These are phyloP conservation scores for Penicillium antarcticum DNA, from an alignment of 495 filamentous ascomycete genomes.

Conservation along the genomic window DNA sequence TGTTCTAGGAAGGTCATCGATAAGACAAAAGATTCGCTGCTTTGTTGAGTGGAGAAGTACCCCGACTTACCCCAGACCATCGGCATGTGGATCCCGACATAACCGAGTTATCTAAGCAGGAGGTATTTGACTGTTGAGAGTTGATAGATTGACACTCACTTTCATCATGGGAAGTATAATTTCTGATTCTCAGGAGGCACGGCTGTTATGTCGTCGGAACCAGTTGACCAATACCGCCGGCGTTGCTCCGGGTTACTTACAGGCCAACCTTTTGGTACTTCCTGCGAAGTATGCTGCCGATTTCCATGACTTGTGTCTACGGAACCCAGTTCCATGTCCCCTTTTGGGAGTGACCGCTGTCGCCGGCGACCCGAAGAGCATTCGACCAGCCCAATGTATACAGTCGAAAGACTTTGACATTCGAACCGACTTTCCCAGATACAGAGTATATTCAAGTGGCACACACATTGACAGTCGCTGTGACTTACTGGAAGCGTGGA, in stretches of 20 bases:
- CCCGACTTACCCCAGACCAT: constrained; percentile 17
- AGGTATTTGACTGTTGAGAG: too few relatives aligned
- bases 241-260: constrained; percentile 48
- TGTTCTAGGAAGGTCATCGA: constrained; percentile 2
- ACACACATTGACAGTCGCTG: constrained; percentile 14
- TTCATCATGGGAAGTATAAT: constrained; percentile 8
- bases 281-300: constrained; percentile 47
- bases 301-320: constrained; percentile 49
- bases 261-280: constrained; percentile 57
- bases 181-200: constrained; percentile 27
- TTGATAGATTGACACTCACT: too few relatives aligned
- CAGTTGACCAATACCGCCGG: constrained; percentile 45
- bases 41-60: not conserved
- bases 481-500: constrained; percentile 47
- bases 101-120: not conserved
- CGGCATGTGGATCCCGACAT: constrained; percentile 25
- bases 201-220: constrained; percentile 40
- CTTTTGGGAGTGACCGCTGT: constrained; percentile 38
- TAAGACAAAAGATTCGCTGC: not conserved
- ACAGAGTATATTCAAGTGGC: constrained; percentile 48
- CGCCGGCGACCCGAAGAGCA: constrained; percentile 13
- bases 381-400: constrained; percentile 24
- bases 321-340: constrained; percentile 58
- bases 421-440: constrained; percentile 50
- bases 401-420: constrained; percentile 40